Evolutionary conservation across 1,139 yeast species (phyloP), one percentile per base, ranked within the genome.

Genomic region (Eremothecium cymbalariae): DNA sequence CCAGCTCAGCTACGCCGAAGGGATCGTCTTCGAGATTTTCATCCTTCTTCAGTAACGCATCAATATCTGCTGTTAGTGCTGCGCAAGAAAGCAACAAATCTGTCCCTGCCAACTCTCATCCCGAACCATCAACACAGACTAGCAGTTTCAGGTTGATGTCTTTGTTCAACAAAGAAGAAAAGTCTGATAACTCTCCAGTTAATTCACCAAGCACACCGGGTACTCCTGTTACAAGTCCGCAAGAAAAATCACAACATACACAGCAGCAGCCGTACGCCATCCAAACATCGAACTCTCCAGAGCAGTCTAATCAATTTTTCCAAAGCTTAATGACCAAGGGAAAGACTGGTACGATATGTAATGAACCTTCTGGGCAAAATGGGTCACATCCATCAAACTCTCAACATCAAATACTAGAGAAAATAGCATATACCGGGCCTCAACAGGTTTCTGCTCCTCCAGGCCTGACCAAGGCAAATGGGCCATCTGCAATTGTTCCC

Each of bases 1-100:
- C 28, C 12, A 31, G 8, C 8, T 29, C 37, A 16, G 55, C 50
- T 3, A 25, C 41, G 17, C 31, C 43, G 14, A 46, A 45, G 34
- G 44, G 48, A 22, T 42, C 53, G 0, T 52, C 58, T 7, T 56
- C 60, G 5, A 48, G 59, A 35, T 56, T 56, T 36, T 50, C 59
- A 1, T 55, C 59, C 6, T 56, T 56, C 34, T 56, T 56, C 39
- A 43, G 48, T 12, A 36, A 47, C 4, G 33, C 45, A n/a, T 32
- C 48, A 8, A 32, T 37, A 18, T 25, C 38, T 7, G 30, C 39
- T 8, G 16, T 18, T 8, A 21, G 18, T n/a, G 25, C 28, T 5
- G 31, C 16, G 15, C 32, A 25, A 19, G 32, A 25, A 17, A 15
- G 22, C 28, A 18, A 30, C 20, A 18, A 19, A 4, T 16, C 29